Evolutionary conservation across 2,329 filamentous ascomycete species (phyloP).

Genomic region (Emydomyces testavorans): DNA sequence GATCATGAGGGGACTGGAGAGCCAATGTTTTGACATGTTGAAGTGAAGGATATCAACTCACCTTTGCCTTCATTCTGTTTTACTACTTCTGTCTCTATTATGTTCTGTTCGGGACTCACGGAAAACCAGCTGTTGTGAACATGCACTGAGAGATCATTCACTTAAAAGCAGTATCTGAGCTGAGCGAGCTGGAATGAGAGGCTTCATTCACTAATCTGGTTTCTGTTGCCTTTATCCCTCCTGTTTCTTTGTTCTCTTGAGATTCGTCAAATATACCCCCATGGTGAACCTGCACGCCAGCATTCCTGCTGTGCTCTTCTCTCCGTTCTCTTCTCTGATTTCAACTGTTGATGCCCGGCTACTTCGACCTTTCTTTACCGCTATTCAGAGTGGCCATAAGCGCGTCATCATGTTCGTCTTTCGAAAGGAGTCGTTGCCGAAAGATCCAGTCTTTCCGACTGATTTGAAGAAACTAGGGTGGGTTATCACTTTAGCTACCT

Average conservation of each 20-base stretch:
- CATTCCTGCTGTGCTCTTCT: background rate
- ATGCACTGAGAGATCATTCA: background rate
- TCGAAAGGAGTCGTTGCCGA: conserved; percentile 54
- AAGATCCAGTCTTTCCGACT: conserved; percentile 54
- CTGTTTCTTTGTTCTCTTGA: background rate
- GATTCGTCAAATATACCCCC: background rate
- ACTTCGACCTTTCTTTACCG: conserved; percentile 3
- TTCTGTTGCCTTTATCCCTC: background rate
- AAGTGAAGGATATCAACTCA: background rate
- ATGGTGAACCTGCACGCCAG: conserved; percentile 8
- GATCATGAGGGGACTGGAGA: background rate
- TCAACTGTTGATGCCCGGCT: conserved; percentile 5
- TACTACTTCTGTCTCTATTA: background rate
- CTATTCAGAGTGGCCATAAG: background rate
- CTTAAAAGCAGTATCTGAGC: background rate
- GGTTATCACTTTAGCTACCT: too few relatives aligned
- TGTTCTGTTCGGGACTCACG: background rate
- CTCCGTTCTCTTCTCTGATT: background rate
- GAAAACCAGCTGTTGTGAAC: background rate
- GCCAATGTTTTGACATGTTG: background rate
- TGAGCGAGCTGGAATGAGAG: background rate
- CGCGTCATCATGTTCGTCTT: conserved; percentile 59
- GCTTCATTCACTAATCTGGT: background rate
- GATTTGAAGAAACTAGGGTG: conserved; percentile 64
- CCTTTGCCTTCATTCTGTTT: background rate